These are phyloP conservation scores for Lecanicillium sp. DNA, from an alignment of 2,329 filamentous ascomycete genomes.

Conservation along the genomic window DNA sequence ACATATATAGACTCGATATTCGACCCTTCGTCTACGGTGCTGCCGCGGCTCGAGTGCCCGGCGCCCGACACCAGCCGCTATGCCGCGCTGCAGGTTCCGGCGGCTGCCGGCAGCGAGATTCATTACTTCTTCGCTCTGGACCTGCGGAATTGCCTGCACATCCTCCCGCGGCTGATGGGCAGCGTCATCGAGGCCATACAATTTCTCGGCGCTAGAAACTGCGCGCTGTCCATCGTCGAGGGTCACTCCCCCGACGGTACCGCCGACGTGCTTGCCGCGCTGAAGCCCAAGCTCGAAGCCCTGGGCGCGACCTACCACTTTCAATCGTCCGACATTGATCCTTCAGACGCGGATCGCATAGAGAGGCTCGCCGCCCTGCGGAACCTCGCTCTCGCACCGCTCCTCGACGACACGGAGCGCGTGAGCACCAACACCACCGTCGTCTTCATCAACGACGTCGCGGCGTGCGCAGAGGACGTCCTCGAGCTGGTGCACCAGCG, in stretches of 20 bases:
- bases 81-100: slow-evolving; percentile 14
- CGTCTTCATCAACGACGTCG: slow-evolving; percentile 50
- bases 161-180: slow-evolving; percentile 46
- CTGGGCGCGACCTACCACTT: slow-evolving; percentile 38
- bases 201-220: slow-evolving; percentile 45
- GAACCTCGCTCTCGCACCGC: slow-evolving; percentile 45
- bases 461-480: slow-evolving; percentile 48
- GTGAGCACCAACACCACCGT: slow-evolving; percentile 36
- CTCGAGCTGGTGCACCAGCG: slow-evolving; percentile 50
- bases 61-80: slow-evolving; percentile 19
- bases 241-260: slow-evolving; percentile 51
- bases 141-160: slow-evolving; percentile 35
- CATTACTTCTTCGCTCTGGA: slow-evolving; percentile 49
- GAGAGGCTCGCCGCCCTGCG: slow-evolving; percentile 42
- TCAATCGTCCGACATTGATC: slow-evolving; percentile 36
- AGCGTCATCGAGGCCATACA: slow-evolving; percentile 43
- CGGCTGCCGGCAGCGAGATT: slow-evolving; percentile 12
- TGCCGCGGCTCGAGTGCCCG: slow-evolving; percentile 27
- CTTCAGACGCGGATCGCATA: slow-evolving; percentile 39
- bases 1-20: slow-evolving; percentile 26
- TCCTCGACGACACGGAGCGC: slow-evolving; percentile 25
- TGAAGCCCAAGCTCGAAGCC: slow-evolving; percentile 33
- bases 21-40: slow-evolving; percentile 18
- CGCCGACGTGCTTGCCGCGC: slow-evolving; percentile 38
- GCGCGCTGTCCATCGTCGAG: slow-evolving; percentile 50